Evolutionary conservation across 164 flowering plant species (phyloP).

Genomic region (Macadamia integrifolia): DNA sequence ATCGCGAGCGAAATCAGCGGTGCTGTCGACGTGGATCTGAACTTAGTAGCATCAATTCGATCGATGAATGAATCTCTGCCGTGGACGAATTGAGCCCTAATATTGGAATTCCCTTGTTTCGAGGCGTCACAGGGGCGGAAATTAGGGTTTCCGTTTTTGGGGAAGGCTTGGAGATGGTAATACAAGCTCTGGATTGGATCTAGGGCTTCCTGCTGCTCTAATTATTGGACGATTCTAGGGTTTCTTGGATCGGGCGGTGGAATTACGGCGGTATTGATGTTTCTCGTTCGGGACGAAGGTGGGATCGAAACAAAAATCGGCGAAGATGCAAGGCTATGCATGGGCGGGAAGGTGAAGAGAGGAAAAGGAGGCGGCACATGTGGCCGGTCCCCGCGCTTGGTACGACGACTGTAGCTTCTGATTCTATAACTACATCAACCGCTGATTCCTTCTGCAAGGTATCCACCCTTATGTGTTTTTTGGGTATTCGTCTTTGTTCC

Average conservation of each 20-base stretch:
- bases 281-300: slow-evolving; percentile 24
- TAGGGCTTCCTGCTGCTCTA: slow-evolving; percentile 23
- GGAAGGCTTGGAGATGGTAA: slow-evolving; percentile 4
- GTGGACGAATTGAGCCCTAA: neutral
- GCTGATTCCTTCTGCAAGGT: slow-evolving; percentile 45
- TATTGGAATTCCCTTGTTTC: neutral
- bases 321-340: slow-evolving; percentile 67
- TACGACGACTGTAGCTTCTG: slow-evolving; percentile 34
- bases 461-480: slow-evolving; percentile 5
- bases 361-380: slow-evolving; percentile 65
- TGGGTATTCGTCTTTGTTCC: neutral
- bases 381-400: slow-evolving; percentile 46
- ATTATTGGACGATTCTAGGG: slow-evolving; percentile 14
- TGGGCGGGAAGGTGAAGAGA: slow-evolving; percentile 56
- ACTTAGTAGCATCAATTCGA: slow-evolving; percentile 14
- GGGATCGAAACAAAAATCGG: slow-evolving; percentile 24
- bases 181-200: slow-evolving; percentile 19
- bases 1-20: no score
- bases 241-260: slow-evolving; percentile 7
- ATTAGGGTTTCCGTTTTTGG: neutral
- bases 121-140: neutral
- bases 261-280: slow-evolving; percentile 42
- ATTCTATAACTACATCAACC: slow-evolving; percentile 12
- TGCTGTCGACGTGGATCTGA: slow-evolving; percentile 8
- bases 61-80: slow-evolving; percentile 5